Conservation (phyloP, 331 rosid species). For the Rosa hybrid region DNA sequence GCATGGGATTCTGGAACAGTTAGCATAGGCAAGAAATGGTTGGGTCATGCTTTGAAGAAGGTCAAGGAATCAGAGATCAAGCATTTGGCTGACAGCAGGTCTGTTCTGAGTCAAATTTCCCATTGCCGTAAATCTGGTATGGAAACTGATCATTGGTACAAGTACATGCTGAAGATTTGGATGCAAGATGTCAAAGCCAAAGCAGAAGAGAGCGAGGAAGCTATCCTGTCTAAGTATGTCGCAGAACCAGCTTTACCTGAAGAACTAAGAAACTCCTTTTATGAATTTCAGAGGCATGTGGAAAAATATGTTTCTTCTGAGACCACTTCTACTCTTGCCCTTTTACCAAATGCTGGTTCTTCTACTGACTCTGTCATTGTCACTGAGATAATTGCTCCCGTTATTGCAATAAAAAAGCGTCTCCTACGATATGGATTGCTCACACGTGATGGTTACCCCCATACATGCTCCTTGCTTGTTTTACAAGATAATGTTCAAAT, state of each 20-base stretch:
- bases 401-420: slow-evolving; percentile 55
- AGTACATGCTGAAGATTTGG: slow-evolving; percentile 76
- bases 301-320: slow-evolving; percentile 71
- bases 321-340: slow-evolving; percentile 64
- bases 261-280: slow-evolving; percentile 65
- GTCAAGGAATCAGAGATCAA: slow-evolving; percentile 89
- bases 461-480: slow-evolving; percentile 55
- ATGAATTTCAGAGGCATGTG: slow-evolving; percentile 58
- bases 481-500: slow-evolving; percentile 70
- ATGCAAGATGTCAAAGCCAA: slow-evolving; percentile 66
- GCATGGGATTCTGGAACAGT: slow-evolving; percentile 72
- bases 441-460: slow-evolving; percentile 58
- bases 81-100: slow-evolving; percentile 62
- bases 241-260: slow-evolving; percentile 75
- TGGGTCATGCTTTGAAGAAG: slow-evolving; percentile 88
- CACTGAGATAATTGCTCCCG: slow-evolving; percentile 77
- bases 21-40: slow-evolving; percentile 87
- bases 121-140: slow-evolving; percentile 76
- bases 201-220: slow-evolving; percentile 59
- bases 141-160: slow-evolving; percentile 99
- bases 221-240: slow-evolving; percentile 55
- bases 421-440: slow-evolving; percentile 70
- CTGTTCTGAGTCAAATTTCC: slow-evolving; percentile 60
- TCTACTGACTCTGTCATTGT: slow-evolving; percentile 41
- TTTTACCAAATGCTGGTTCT: slow-evolving; percentile 51